These are phyloP conservation scores for Tetrapisispora iriomotensis DNA, from an alignment of 805 yeast genomes.

Conservation along the genomic window DNA sequence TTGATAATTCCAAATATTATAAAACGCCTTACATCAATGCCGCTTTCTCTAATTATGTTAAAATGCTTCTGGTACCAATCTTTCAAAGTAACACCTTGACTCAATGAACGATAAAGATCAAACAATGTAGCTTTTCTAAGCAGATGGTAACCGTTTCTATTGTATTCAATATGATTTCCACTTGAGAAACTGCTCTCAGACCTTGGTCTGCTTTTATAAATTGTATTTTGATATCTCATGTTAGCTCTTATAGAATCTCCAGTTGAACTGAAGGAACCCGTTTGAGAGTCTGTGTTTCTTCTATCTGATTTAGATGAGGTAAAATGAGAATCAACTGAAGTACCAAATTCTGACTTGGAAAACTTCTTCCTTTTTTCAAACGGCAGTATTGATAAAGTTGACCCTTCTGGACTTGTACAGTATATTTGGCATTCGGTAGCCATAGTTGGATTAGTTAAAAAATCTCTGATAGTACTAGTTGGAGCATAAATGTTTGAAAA, in stretches of 20 bases:
- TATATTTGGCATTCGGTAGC: conserved; percentile 81
- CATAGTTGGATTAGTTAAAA: conserved; percentile 54
- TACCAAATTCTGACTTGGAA: neutral
- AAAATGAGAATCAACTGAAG: conserved; percentile 3
- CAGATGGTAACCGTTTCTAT: conserved; percentile 15
- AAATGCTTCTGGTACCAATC: conserved; percentile 74
- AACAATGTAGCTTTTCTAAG: conserved; percentile 63
- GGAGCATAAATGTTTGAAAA: conserved; percentile 84
- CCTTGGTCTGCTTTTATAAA: conserved; percentile 1
- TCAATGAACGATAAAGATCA: conserved; percentile 63
- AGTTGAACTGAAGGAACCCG: conserved; percentile 18
- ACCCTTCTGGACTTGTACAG: conserved; percentile 41
- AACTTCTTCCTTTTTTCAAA: conserved; percentile 12
- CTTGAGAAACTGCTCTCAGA: conserved; percentile 17
- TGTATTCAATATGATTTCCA: conserved; percentile 5
- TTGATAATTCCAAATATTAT: conserved; percentile 78
- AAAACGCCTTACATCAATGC: conserved; percentile 76
- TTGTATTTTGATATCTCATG: neutral
- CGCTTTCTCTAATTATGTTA: conserved; percentile 36
- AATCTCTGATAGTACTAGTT: conserved; percentile 62
- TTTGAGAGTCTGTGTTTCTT: no score
- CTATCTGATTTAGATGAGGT: neutral
- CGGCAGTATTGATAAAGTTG: conserved; percentile 25
- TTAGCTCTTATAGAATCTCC: conserved; percentile 3
- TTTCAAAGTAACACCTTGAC: conserved; percentile 65